phyloP scores from a whole-genome alignment of 2,329 filamentous ascomycete species.

The Aspergillus transmontanensis region DNA sequence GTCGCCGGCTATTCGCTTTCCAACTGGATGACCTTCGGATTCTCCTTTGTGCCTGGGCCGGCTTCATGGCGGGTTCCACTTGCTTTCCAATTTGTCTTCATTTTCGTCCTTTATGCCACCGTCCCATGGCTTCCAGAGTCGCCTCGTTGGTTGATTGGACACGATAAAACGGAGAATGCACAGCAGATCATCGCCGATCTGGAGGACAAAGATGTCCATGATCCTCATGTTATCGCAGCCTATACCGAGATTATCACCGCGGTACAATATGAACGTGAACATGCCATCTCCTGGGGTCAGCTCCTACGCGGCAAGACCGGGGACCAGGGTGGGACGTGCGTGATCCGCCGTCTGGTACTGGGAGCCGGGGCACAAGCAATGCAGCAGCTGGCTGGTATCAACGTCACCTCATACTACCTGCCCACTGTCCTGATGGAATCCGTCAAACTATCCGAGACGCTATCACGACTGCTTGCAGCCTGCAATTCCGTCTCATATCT shows the following conservation, averaged over 20 bases:
- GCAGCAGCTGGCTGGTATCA: conserved; percentile 42
- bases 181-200: conserved; percentile 47
- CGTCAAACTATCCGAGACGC: conserved; percentile 38
- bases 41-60: conserved; percentile 42
- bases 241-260: conserved; percentile 50
- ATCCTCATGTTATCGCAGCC: conserved; percentile 48
- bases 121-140: conserved; percentile 41
- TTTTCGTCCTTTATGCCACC: conserved; percentile 25
- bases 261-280: conserved; percentile 52
- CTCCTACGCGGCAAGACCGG: conserved; percentile 48
- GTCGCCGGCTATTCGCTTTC: conserved; percentile 46
- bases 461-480: conserved; percentile 47
- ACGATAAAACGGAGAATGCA: conserved; percentile 34
- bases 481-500: conserved; percentile 52
- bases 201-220: conserved; percentile 29
- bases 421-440: conserved; percentile 49
- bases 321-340: conserved; percentile 32
- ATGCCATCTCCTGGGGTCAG: conserved; percentile 53
- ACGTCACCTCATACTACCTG: conserved; percentile 41
- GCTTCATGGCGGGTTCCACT: conserved; percentile 35
- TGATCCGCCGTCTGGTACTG: conserved; percentile 47
- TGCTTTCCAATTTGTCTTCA: conserved; percentile 36
- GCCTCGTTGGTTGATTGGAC: conserved; percentile 29
- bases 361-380: conserved; percentile 48
- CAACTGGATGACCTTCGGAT: conserved; percentile 47